These are phyloP conservation scores for Rhododendron vialii DNA, from an alignment of 148 eudicot genomes.

Conservation along the genomic window DNA sequence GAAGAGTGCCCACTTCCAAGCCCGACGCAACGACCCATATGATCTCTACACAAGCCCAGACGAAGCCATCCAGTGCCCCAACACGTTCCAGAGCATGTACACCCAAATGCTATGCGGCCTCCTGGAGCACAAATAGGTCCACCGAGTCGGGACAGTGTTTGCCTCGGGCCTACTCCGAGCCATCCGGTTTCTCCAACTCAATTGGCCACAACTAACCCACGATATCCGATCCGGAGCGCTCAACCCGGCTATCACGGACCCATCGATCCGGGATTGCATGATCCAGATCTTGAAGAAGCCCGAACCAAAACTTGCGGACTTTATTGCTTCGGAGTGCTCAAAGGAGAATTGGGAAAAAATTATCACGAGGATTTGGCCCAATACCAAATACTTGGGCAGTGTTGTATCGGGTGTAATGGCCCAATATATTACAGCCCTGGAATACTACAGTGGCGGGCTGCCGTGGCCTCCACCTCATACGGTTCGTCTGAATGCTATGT, in stretches of 20 bases:
- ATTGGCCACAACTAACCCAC: slow-evolving; percentile 43
- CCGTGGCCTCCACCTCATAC: slow-evolving; percentile 62
- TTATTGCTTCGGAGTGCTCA: slow-evolving; percentile 37
- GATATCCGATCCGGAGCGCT: slow-evolving; percentile 49
- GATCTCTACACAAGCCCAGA: slow-evolving; percentile 63
- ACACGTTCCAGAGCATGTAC: slow-evolving; percentile 83
- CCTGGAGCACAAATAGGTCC: slow-evolving; percentile 44
- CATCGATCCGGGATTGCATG: slow-evolving; percentile 38
- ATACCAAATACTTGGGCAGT: slow-evolving; percentile 63
- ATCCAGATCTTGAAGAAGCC: slow-evolving; percentile 28
- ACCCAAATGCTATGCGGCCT: slow-evolving; percentile 79
- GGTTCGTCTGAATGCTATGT: slow-evolving; percentile 65
- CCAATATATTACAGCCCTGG: slow-evolving; percentile 61
- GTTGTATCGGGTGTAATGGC: slow-evolving; percentile 64
- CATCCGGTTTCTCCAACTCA: slow-evolving; percentile 57
- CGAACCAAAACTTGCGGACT: slow-evolving; percentile 44
- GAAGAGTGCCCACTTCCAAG: slow-evolving; percentile 56
- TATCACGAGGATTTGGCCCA: slow-evolving; percentile 70
- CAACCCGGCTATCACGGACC: slow-evolving; percentile 39
- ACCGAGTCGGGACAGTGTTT: slow-evolving; percentile 66
- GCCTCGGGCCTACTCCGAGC: slow-evolving; percentile 89
- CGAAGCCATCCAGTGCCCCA: slow-evolving; percentile 59
- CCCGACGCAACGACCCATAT: slow-evolving; percentile 55
- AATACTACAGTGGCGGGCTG: slow-evolving; percentile 63
- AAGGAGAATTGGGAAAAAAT: slow-evolving; percentile 70